Conservation (phyloP, 768 basidiomycete species). For the Podaxis sp. region DNA sequence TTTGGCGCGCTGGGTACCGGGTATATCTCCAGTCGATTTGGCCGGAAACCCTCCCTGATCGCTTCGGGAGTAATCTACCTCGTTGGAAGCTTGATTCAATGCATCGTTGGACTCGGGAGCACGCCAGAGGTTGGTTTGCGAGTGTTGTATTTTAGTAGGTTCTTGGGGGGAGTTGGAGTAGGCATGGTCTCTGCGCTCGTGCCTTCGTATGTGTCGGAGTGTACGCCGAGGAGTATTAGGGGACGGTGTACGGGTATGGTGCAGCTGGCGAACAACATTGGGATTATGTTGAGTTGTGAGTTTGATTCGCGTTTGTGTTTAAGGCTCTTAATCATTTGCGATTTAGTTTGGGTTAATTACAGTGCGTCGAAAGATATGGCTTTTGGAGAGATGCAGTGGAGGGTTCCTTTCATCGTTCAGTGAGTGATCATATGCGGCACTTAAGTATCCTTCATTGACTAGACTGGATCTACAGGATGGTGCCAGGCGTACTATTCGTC, state of each 20-base stretch:
- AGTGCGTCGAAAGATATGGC: conserved; percentile 35
- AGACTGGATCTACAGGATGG: conserved; percentile 25
- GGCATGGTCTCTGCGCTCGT: conserved; percentile 52
- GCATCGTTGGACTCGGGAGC: conserved; percentile 41
- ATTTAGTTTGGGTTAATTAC: conserved; percentile 50
- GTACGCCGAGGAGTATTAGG: conserved; percentile 44
- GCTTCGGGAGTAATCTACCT: conserved; percentile 46
- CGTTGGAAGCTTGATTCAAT: conserved; percentile 48
- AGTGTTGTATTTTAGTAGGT: conserved; percentile 49
- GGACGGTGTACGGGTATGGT: conserved; percentile 50
- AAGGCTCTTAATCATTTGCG: background rate
- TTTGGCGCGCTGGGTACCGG: conserved; percentile 45
- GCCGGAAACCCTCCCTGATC: conserved; percentile 46
- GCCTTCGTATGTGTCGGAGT: conserved; percentile 54
- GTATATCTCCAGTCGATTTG: conserved; percentile 40
- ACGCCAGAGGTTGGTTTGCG: conserved; percentile 31
- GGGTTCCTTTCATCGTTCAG: conserved; percentile 52
- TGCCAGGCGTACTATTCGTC: conserved; percentile 52
- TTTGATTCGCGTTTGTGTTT: background rate
- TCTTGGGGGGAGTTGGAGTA: conserved; percentile 61
- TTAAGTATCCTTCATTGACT: background rate
- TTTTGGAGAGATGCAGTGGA: conserved; percentile 47
- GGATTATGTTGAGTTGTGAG: conserved; percentile 39
- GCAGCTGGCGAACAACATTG: conserved; percentile 36
- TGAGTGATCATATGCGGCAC: conserved; percentile 16